Base-by-base conservation (phyloP, 495 filamentous ascomycete genomes). In the Aspergillus avenaceus region DNA sequence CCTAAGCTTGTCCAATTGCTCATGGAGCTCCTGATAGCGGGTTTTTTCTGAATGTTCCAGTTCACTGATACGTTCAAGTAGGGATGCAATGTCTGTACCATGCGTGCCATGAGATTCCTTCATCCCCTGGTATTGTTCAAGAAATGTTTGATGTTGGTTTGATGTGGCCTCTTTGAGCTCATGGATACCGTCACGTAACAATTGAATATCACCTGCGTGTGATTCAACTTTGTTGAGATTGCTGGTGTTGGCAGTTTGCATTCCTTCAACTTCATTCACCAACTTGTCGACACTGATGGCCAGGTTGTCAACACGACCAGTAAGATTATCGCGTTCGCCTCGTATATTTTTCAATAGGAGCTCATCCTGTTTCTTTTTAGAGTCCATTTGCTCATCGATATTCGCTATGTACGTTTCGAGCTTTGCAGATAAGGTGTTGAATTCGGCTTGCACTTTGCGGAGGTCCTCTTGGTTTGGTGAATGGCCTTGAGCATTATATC, bases 271-370 rank as follows among this genome's bases (percentile, higher is more conserved):
- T 29, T 50, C 14, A 12, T 13, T 34, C 9, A 1, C 23, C 13
- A 54, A 8, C 5, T 31, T 16, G 31, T 57, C 42, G 8, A 62
- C n/a, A 19, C 45, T 42, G 41, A 12, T 29, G n/a, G 34, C 19
- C 8, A 55, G 11, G 22, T 31, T 8, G 12, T 16, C 5, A 12
- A 55, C 25, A 23, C 54, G 34, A 8, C 32, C 36, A n/a, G 8
- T 25, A 7, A 61, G 26, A 2, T 26, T 27, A 18, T 52, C 23
- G 12, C 47, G 51, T 26, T 51, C 58, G 4, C 49, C 14, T n/a
- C 40, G 48, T 22, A 54, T 11, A 19, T 42, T 41, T n/a, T 51
- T 34, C 19, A 51, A 21, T 7, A 50, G 22, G 0, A 13, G 34
- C 22, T 36, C 23, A 28, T 52, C 24, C 11, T 21, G 19, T 21